Conservation (phyloP, 2,329 filamentous ascomycete species). For the Cladobotryum protrusum region DNA sequence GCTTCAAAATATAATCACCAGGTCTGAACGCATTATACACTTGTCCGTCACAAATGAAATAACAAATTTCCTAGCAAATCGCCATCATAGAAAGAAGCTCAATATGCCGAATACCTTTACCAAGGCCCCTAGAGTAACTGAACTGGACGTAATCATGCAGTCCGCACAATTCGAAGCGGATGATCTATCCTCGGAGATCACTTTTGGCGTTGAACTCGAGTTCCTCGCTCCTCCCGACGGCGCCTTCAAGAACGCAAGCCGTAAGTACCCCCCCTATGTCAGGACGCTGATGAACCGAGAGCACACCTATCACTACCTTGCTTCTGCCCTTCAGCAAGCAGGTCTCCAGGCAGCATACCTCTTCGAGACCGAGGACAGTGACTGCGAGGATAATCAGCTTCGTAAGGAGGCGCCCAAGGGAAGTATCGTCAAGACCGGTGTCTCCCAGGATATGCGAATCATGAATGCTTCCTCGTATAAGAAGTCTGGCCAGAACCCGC, state of each 20-base stretch:
- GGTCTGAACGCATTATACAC: no score
- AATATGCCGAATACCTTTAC: no score
- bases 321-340: neutral
- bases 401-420: neutral
- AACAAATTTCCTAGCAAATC: no score
- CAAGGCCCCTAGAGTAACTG: no score
- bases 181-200: neutral
- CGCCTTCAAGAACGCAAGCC: neutral
- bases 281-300: neutral
- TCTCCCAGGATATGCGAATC: slow-evolving; percentile 6
- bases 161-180: neutral
- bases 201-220: slow-evolving; percentile 15
- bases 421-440: slow-evolving; percentile 7
- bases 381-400: neutral
- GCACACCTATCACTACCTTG: slow-evolving; percentile 4
- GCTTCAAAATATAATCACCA: no score
- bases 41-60: no score
- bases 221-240: slow-evolving; percentile 12
- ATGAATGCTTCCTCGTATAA: slow-evolving; percentile 7
- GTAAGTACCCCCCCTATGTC: neutral
- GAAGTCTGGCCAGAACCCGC: neutral
- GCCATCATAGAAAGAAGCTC: no score
- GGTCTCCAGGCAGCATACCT: slow-evolving; percentile 11
- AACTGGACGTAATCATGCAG: no score
- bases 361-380: neutral